phyloP scores from a whole-genome alignment of 2,329 filamentous ascomycete species.

The Aspergillus ochraceus region DNA sequence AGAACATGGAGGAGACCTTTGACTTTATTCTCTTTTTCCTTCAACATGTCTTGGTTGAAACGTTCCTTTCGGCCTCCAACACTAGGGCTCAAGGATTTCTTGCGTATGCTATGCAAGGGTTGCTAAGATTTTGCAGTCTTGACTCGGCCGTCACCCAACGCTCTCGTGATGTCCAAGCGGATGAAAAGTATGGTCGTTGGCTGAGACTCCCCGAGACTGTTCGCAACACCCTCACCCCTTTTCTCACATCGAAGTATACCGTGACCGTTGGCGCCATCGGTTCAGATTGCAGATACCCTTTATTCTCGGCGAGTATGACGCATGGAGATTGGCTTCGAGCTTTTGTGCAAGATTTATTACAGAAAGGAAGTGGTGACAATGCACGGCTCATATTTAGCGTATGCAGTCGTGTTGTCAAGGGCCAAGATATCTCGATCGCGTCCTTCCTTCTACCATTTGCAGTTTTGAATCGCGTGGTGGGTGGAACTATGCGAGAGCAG shows the following conservation, averaged over 20 bases:
- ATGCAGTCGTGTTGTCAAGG: slow-evolving; percentile 76
- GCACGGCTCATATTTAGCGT: slow-evolving; percentile 77
- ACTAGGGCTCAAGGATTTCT: slow-evolving; percentile 86
- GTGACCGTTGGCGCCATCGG: slow-evolving; percentile 62
- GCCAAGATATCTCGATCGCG: slow-evolving; percentile 81
- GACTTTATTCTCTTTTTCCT: slow-evolving; percentile 85
- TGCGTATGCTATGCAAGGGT: slow-evolving; percentile 90
- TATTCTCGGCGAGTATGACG: slow-evolving; percentile 67
- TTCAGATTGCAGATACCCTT: slow-evolving; percentile 67
- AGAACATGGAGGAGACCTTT: slow-evolving; percentile 71
- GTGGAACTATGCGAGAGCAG: slow-evolving; percentile 65
- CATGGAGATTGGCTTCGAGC: slow-evolving; percentile 80
- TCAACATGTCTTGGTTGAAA: slow-evolving; percentile 83
- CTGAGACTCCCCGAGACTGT: slow-evolving; percentile 72
- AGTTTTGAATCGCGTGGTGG: slow-evolving; percentile 78
- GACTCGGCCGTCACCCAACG: slow-evolving; percentile 55
- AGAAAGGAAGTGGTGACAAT: slow-evolving; percentile 72
- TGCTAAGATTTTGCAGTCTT: slow-evolving; percentile 77
- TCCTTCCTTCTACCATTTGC: slow-evolving; percentile 88
- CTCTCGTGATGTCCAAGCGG: slow-evolving; percentile 56
- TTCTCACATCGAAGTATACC: slow-evolving; percentile 79
- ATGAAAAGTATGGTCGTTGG: slow-evolving; percentile 72
- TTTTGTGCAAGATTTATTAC: slow-evolving; percentile 79
- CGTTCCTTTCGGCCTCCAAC: slow-evolving; percentile 88
- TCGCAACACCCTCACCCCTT: slow-evolving; percentile 81